These are phyloP conservation scores for Phytopythium chamaehyphon DNA, from an alignment of 352 stramenopile genomes.

Conservation along the genomic window DNA sequence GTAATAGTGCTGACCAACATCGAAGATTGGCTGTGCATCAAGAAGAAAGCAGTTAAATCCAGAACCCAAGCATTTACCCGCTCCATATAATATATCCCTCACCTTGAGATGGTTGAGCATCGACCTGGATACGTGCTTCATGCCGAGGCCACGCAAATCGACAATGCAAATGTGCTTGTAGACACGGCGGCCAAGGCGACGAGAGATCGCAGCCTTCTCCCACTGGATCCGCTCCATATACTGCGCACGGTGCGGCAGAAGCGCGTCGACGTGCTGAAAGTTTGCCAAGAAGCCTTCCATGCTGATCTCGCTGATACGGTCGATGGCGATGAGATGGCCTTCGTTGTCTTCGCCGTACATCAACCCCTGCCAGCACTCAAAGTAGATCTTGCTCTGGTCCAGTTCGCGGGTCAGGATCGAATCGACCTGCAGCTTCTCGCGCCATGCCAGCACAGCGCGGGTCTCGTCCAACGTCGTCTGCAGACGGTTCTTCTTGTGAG, in stretches of 20 bases:
- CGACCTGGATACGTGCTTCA: conserved; percentile 58
- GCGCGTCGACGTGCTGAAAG: conserved; percentile 47
- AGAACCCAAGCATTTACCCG: too few relatives aligned
- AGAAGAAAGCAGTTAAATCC: too few relatives aligned
- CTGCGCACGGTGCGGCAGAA: conserved; percentile 63
- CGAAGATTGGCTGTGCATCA: conserved; percentile 57
- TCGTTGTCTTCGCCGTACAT: conserved; percentile 73
- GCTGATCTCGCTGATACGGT: conserved; percentile 65
- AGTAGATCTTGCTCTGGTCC: conserved; percentile 54
- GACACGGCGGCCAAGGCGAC: conserved; percentile 48
- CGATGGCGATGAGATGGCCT: conserved; percentile 64
- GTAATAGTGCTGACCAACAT: conserved; percentile 75
- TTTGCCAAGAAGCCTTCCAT: conserved; percentile 54
- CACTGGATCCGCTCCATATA: conserved; percentile 81
- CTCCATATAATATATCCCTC: too few relatives aligned
- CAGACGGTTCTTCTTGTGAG: conserved; percentile 55
- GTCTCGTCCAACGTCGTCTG: conserved; percentile 58
- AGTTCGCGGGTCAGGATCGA: conserved; percentile 45
- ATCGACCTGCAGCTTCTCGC: conserved; percentile 39
- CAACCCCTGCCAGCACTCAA: conserved; percentile 56
- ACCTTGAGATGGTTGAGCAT: conserved; percentile 68
- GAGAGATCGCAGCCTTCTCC: conserved; percentile 71
- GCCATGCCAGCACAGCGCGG: conserved; percentile 61
- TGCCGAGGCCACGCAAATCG: conserved; percentile 62
- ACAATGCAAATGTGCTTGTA: conserved; percentile 86